Evolutionary conservation across 495 filamentous ascomycete genomes (phyloP).

Genomic region (Pyrenopolyporus hunteri): DNA sequence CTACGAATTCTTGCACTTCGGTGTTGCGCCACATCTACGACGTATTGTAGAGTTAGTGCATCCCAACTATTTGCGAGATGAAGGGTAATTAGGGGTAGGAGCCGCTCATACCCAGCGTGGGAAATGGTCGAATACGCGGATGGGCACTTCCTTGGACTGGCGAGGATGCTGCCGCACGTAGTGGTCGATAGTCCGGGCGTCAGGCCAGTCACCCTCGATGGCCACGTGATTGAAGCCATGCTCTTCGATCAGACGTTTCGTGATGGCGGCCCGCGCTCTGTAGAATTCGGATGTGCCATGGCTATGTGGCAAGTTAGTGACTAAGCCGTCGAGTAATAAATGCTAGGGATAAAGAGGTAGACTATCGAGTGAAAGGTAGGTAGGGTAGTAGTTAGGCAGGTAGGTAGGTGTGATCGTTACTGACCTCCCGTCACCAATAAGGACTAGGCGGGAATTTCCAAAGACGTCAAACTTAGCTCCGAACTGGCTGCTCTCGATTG

Average conservation of each 20-base stretch:
- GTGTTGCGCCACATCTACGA: constrained; percentile 59
- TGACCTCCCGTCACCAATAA: constrained; percentile 24
- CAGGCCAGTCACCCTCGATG: constrained; percentile 62
- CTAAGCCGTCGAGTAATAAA: too few relatives aligned
- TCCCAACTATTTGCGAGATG: background rate
- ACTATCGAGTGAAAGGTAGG: too few relatives aligned
- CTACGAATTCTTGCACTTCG: constrained; percentile 55
- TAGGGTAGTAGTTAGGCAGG: background rate
- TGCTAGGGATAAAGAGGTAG: too few relatives aligned
- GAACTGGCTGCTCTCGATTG: constrained; percentile 18
- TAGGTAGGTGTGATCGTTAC: constrained; percentile 4
- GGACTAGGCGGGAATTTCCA: constrained; percentile 19
- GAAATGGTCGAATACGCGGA: constrained; percentile 56
- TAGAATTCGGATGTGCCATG: constrained; percentile 31
- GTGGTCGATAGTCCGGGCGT: constrained; percentile 57
- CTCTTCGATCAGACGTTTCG: constrained; percentile 54
- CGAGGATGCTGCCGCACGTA: constrained; percentile 45
- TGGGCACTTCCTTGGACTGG: constrained; percentile 5
- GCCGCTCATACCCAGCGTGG: constrained; percentile 50
- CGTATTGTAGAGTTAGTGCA: background rate
- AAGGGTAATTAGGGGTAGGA: background rate
- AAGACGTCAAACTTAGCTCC: constrained; percentile 23
- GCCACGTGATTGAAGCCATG: constrained; percentile 59
- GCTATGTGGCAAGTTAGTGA: background rate
- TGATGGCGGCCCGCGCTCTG: constrained; percentile 34